A percentile compares a stretch with the other conserved stretches of the same genome.
Conservation (phyloP, 441 rosid species). For the Croton setiger region DNA sequence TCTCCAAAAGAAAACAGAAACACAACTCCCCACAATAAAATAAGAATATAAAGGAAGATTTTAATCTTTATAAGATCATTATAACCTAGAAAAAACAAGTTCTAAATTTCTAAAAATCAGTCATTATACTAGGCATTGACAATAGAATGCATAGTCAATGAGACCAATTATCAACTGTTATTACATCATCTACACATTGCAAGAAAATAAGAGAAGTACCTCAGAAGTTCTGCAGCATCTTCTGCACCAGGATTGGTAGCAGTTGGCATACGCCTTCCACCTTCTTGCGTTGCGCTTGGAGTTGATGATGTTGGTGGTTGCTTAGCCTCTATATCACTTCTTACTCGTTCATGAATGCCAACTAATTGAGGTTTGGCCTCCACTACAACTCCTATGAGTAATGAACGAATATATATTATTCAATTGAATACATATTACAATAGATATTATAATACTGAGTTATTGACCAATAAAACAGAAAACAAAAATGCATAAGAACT, state of each 20-base stretch:
- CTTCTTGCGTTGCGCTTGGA: slow-evolving; percentile 34
- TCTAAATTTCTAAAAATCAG: too few species aligned
- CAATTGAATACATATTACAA: background rate
- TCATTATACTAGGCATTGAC: background rate
- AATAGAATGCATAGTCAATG: background rate
- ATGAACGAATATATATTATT: background rate
- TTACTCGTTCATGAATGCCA: slow-evolving; percentile 83
- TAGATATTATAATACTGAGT: background rate
- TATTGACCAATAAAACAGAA: background rate
- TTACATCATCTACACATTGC: background rate
- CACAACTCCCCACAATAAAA: background rate
- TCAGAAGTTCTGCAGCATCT: slow-evolving; percentile 87
- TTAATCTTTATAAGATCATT: too few species aligned
- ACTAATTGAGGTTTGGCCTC: slow-evolving; percentile 84
- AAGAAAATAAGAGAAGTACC: slow-evolving; percentile 35
- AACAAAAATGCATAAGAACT: too few species aligned
- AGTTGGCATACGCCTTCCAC: slow-evolving; percentile 52
- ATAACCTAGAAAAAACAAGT: background rate
- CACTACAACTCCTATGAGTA: slow-evolving; percentile 59
- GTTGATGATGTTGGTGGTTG: slow-evolving; percentile 41
- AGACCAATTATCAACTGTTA: background rate
- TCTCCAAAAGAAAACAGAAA: background rate
- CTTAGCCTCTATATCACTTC: slow-evolving; percentile 67
- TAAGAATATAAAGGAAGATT: too few species aligned
- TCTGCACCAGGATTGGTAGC: slow-evolving; percentile 80